Evolutionary conservation across 306 rosid genomes (phyloP).

Genomic region (Canavalia gladiata): DNA sequence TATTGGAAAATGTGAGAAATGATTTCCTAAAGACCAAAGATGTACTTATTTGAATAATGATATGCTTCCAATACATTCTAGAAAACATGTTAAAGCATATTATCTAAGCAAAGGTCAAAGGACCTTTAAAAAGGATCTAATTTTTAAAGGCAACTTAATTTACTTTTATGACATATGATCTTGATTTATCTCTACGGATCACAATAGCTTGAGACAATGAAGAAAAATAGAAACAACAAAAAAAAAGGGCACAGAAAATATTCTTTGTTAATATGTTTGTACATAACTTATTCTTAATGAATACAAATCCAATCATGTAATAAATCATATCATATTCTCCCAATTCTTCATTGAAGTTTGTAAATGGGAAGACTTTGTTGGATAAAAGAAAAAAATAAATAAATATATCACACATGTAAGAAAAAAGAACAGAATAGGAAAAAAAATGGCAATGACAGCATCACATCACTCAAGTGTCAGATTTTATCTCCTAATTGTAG

Average conservation of each 20-base stretch:
- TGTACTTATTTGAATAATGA: neutral
- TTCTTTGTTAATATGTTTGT: slow-evolving; percentile 12
- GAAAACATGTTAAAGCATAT: neutral
- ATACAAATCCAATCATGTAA: slow-evolving; percentile 57
- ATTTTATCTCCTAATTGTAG: slow-evolving; percentile 47
- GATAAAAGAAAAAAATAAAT: slow-evolving; percentile 8
- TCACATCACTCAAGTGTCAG: slow-evolving; percentile 35
- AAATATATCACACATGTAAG: slow-evolving; percentile 10
- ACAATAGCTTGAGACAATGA: neutral
- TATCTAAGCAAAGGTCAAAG: neutral
- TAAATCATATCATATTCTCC: slow-evolving; percentile 49
- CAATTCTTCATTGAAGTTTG: slow-evolving; percentile 38
- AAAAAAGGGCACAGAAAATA: neutral
- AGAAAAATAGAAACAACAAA: neutral
- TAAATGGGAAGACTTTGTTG: slow-evolving; percentile 19
- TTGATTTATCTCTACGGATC: no score
- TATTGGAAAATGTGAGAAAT: no score
- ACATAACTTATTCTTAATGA: slow-evolving; percentile 43
- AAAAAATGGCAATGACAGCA: slow-evolving; percentile 13
- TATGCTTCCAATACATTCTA: neutral
- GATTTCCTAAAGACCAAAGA: no score
- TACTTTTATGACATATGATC: neutral
- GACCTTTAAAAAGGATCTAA: neutral
- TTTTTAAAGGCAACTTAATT: neutral
- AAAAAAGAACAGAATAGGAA: neutral